Conservation (phyloP, 2,329 filamentous ascomycete species). For the Paecilomyces fulvus region DNA sequence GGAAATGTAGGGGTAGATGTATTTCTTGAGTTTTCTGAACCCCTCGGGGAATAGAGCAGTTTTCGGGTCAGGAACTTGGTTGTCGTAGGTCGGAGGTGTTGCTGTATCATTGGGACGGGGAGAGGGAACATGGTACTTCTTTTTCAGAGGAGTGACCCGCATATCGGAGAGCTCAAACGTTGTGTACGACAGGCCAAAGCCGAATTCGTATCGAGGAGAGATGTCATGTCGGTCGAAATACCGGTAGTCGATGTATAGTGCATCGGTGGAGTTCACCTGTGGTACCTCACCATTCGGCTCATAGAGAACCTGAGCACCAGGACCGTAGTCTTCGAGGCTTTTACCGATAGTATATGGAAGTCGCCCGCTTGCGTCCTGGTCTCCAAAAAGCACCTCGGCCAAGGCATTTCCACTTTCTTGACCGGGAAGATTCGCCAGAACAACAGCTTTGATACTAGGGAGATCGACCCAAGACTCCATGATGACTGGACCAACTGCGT, state of each 20-base stretch:
- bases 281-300: conserved; percentile 61
- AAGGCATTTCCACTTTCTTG: conserved; percentile 80
- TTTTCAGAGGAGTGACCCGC: conserved; percentile 38
- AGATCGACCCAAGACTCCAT: conserved; percentile 74
- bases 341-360: conserved; percentile 82
- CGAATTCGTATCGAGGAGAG: conserved; percentile 74
- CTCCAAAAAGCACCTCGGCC: conserved; percentile 69
- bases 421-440: conserved; percentile 79
- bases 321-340: conserved; percentile 65
- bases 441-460: conserved; percentile 65
- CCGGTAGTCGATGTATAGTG: conserved; percentile 81
- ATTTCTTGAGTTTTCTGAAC: conserved; percentile 57
- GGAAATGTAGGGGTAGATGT: conserved; percentile 64
- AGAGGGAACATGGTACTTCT: conserved; percentile 42
- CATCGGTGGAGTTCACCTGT: conserved; percentile 76
- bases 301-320: conserved; percentile 60
- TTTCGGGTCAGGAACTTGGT: conserved; percentile 46
- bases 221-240: conserved; percentile 73
- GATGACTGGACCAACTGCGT: conserved; percentile 75
- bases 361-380: conserved; percentile 69
- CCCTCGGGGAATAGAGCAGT: conserved; percentile 53
- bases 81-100: conserved; percentile 48
- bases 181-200: conserved; percentile 77
- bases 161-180: conserved; percentile 55
- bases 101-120: conserved; percentile 33